A percentile compares a stretch with the other conserved stretches of the same genome.
phyloP scores from a whole-genome alignment of 2,329 filamentous ascomycete genomes.

The Pseudocercospora cruenta region DNA sequence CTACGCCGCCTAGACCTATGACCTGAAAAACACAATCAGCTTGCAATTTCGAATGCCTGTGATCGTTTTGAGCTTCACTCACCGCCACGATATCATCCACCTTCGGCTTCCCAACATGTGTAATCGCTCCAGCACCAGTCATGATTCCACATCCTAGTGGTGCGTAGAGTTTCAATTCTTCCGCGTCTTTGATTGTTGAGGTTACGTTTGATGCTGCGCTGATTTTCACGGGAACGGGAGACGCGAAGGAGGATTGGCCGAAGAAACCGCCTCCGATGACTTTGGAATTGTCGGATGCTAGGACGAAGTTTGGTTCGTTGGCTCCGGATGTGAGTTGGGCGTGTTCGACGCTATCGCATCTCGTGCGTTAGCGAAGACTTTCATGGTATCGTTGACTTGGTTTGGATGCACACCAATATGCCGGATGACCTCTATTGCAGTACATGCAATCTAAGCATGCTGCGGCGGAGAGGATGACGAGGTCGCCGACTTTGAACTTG shows the following conservation, averaged over 20 bases:
- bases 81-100: constrained; percentile 40
- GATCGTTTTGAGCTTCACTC: too few relatives aligned
- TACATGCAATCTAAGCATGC: constrained; percentile 49
- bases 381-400: not conserved
- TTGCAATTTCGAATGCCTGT: too few relatives aligned
- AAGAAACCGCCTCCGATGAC: constrained; percentile 41
- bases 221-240: constrained; percentile 36
- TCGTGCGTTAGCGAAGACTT: not conserved
- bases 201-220: constrained; percentile 36
- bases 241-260: constrained; percentile 44
- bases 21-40: not conserved
- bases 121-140: constrained; percentile 50
- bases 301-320: constrained; percentile 29
- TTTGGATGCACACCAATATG: constrained; percentile 18
- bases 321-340: constrained; percentile 38
- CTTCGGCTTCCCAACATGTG: constrained; percentile 41
- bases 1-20: constrained; percentile 48
- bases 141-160: constrained; percentile 50
- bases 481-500: constrained; percentile 40
- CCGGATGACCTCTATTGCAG: constrained; percentile 49
- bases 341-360: constrained; percentile 49
- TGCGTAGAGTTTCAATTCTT: constrained; percentile 40
- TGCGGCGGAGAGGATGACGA: constrained; percentile 49
- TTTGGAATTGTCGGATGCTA: constrained; percentile 22
- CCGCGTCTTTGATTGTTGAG: constrained; percentile 22